A percentile compares a stretch with the other conserved stretches of the same genome.
Evolutionary conservation across 2,329 filamentous ascomycete genomes (phyloP).

Genomic region (Knufia fluminis): DNA sequence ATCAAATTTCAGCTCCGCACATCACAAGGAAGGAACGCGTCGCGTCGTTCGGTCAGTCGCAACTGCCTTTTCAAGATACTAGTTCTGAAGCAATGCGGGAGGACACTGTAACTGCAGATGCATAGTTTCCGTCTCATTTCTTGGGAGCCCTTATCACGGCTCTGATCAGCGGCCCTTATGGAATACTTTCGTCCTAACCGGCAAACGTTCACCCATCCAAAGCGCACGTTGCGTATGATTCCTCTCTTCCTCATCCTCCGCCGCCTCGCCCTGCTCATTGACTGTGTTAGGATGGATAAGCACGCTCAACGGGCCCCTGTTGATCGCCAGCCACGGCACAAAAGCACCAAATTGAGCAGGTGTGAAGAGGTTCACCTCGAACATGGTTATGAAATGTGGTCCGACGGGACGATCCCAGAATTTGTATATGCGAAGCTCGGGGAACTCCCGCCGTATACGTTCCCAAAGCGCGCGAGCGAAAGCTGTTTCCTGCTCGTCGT

Average conservation of each 20-base stretch:
- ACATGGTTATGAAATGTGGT: slow-evolving; percentile 78
- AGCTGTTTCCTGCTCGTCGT: slow-evolving; percentile 50
- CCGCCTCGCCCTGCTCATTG: slow-evolving; percentile 29
- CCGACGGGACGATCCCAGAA: slow-evolving; percentile 71
- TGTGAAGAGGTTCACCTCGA: slow-evolving; percentile 81
- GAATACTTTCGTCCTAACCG: slow-evolving; percentile 34
- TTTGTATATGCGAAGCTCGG: slow-evolving; percentile 60
- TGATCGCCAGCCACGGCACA: slow-evolving; percentile 72
- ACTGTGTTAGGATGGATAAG: slow-evolving; percentile 73
- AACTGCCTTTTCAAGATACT: slow-evolving; percentile 16
- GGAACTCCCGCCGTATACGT: slow-evolving; percentile 64
- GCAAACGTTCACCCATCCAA: slow-evolving; percentile 39
- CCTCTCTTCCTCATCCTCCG: slow-evolving; percentile 41
- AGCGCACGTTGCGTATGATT: slow-evolving; percentile 38
- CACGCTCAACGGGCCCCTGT: slow-evolving; percentile 68
- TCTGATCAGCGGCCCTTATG: slow-evolving; percentile 16
- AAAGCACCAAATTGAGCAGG: slow-evolving; percentile 86
- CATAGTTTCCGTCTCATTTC: no score
- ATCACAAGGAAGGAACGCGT: neutral
- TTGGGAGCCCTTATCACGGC: no score
- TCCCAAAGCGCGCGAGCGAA: slow-evolving; percentile 69
- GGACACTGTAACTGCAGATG: no score
- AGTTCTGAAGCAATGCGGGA: no score
- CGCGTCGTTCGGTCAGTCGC: slow-evolving; percentile 13
- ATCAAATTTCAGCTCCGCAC: neutral